Percentiles rank a stretch among this genome's conserved stretches.
Evolutionary conservation across 768 basidiomycete species (phyloP).

Genomic region (Fistulinella prunicolor): DNA sequence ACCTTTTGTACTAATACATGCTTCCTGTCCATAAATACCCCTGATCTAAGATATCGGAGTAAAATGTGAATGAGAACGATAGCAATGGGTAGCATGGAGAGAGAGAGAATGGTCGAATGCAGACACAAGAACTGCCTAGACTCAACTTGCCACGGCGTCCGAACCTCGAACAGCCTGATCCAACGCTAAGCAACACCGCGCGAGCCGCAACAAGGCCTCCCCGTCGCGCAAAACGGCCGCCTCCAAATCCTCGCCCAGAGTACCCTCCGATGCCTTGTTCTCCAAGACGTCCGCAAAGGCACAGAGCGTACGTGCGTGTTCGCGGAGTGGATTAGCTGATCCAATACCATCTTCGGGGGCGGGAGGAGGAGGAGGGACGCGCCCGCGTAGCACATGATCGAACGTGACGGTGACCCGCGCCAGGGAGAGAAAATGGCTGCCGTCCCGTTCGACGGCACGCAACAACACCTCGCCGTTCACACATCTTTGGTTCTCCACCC

Average conservation of each 20-base stretch:
- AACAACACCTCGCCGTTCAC: conserved; percentile 1
- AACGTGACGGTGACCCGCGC: conserved; percentile 19
- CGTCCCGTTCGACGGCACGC: conserved; percentile 25
- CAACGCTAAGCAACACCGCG: conserved; percentile 20
- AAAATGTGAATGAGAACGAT: background rate
- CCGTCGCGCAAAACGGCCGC: conserved; percentile 24
- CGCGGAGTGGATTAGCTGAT: background rate
- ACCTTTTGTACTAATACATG: conserved; percentile 6
- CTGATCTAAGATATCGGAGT: background rate
- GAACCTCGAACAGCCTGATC: conserved; percentile 14
- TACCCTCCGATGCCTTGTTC: conserved; percentile 8
- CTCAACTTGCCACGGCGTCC: background rate
- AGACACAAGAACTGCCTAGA: background rate
- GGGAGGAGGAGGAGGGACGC: background rate
- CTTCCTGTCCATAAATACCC: background rate
- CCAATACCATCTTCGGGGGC: background rate
- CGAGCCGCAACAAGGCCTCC: conserved; percentile 17
- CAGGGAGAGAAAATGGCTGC: conserved; percentile 11
- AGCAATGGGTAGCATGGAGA: background rate
- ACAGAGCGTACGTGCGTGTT: conserved; percentile 14
- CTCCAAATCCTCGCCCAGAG: conserved; percentile 15
- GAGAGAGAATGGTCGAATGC: background rate
- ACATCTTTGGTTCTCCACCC: conserved; percentile 14
- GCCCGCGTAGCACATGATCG: conserved; percentile 15
- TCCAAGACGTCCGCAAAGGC: conserved; percentile 15